Evolutionary conservation across 768 basidiomycete genomes (phyloP).

Genomic region (Mycena haematopus): DNA sequence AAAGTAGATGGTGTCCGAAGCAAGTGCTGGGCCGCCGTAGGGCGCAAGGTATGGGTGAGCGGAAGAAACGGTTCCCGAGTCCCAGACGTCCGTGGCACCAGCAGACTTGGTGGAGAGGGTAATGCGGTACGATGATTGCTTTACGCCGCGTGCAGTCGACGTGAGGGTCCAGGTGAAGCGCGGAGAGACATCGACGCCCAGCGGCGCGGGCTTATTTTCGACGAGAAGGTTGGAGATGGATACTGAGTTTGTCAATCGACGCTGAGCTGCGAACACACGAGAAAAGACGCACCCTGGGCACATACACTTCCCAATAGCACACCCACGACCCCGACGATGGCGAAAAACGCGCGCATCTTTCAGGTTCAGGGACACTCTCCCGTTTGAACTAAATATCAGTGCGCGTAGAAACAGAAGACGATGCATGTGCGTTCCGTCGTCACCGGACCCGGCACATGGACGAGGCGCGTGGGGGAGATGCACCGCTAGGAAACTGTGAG

Average conservation of each 20-base stretch:
- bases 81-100: slow-evolving; percentile 34
- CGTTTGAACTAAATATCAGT: not conserved
- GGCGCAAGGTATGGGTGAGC: slow-evolving; percentile 35
- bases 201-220: slow-evolving; percentile 33
- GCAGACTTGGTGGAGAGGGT: slow-evolving; percentile 31
- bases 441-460: not conserved
- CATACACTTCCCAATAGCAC: not conserved
- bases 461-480: not conserved
- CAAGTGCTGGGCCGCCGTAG: slow-evolving; percentile 35
- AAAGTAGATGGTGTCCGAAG: slow-evolving; percentile 35
- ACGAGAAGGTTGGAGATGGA: slow-evolving; percentile 27
- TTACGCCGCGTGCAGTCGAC: slow-evolving; percentile 26
- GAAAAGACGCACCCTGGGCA: slow-evolving; percentile 6
- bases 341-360: slow-evolving; percentile 6
- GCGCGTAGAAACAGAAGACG: not conserved
- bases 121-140: slow-evolving; percentile 36
- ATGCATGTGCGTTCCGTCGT: slow-evolving; percentile 1
- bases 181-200: slow-evolving; percentile 37
- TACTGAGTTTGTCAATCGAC: not conserved
- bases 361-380: no score
- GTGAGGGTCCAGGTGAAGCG: slow-evolving; percentile 38
- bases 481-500: no score
- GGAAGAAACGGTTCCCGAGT: slow-evolving; percentile 34
- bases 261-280: not conserved
- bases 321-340: not conserved